Evolutionary conservation across 2,329 filamentous ascomycete genomes (phyloP).

Genomic region (Penicillium capsulatum): DNA sequence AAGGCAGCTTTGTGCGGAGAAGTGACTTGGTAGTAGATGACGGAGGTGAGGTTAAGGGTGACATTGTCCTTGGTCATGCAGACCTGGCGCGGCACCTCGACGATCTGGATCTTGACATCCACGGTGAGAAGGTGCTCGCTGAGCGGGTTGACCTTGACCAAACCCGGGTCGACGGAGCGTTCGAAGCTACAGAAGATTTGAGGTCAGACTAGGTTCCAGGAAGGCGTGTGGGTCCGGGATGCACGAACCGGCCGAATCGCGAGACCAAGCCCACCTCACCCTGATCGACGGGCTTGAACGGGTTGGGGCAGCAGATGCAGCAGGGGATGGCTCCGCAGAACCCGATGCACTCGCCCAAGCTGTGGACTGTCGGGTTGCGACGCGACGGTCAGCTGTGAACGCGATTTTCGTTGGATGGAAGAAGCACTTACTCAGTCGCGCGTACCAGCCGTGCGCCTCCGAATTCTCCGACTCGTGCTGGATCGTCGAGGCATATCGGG

Average conservation of each 20-base stretch:
- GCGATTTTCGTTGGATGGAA: not conserved
- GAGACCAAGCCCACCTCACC: conserved; percentile 94
- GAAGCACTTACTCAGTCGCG: conserved; percentile 64
- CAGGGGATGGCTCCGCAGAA: conserved; percentile 82
- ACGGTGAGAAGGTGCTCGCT: conserved; percentile 85
- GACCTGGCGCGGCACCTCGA: conserved; percentile 88
- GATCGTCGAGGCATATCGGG: conserved; percentile 67
- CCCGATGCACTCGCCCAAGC: conserved; percentile 69
- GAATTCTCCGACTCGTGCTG: conserved; percentile 60
- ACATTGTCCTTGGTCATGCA: conserved; percentile 99
- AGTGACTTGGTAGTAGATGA: conserved; percentile 98
- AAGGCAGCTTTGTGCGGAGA: conserved; percentile 96
- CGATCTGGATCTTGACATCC: conserved; percentile 99
- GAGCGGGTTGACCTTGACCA: conserved; percentile 95
- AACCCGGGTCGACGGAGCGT: conserved; percentile 90
- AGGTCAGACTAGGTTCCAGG: not conserved
- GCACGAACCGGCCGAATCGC: conserved; percentile 68
- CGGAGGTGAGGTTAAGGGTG: conserved; percentile 84
- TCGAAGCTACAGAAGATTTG: conserved; percentile 58
- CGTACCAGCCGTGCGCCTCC: conserved; percentile 81
- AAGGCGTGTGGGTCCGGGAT: not conserved
- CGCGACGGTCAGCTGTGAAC: conserved; percentile 3
- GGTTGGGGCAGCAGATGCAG: conserved; percentile 89
- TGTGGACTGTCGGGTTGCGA: conserved; percentile 55
- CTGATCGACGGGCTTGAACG: conserved; percentile 86